Conservation (phyloP, 352 stramenopile species). For the Globisporangium emineosum region DNA sequence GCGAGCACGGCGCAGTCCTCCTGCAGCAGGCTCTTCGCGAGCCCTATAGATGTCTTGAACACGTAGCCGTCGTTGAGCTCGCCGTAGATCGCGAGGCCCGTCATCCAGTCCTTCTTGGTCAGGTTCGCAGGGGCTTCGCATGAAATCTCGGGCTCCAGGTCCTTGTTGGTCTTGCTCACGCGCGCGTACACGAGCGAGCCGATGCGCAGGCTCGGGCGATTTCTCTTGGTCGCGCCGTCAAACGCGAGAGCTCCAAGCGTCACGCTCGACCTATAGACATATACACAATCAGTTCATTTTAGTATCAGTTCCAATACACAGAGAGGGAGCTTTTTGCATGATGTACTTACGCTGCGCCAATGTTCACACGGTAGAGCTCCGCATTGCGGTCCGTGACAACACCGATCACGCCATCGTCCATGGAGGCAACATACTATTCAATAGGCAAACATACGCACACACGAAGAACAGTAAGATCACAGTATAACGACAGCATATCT, state of each 20-base stretch:
- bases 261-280: slow-evolving; percentile 50
- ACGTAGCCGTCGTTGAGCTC: slow-evolving; percentile 93
- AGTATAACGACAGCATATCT: not conserved
- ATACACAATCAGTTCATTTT: not conserved
- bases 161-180: slow-evolving; percentile 79
- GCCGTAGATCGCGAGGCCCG: slow-evolving; percentile 94
- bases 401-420: slow-evolving; percentile 93
- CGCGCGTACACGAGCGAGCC: slow-evolving; percentile 95
- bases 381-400: slow-evolving; percentile 93
- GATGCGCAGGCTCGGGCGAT: slow-evolving; percentile 91
- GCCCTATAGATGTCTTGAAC: slow-evolving; percentile 77
- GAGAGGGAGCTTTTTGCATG: not conserved
- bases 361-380: slow-evolving; percentile 95
- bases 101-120: slow-evolving; percentile 98
- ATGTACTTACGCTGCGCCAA: slow-evolving; percentile 85
- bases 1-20: slow-evolving; percentile 82
- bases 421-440: slow-evolving; percentile 58
- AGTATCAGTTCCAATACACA: not conserved
- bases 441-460: slow-evolving; percentile 3
- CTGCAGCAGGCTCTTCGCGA: slow-evolving; percentile 70
- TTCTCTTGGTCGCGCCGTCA: slow-evolving; percentile 97
- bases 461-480: not conserved
- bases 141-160: slow-evolving; percentile 94
- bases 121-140: slow-evolving; percentile 89
- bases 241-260: slow-evolving; percentile 88